phyloP scores from a whole-genome alignment of 768 basidiomycete genomes.

The Galerina sulciceps region DNA sequence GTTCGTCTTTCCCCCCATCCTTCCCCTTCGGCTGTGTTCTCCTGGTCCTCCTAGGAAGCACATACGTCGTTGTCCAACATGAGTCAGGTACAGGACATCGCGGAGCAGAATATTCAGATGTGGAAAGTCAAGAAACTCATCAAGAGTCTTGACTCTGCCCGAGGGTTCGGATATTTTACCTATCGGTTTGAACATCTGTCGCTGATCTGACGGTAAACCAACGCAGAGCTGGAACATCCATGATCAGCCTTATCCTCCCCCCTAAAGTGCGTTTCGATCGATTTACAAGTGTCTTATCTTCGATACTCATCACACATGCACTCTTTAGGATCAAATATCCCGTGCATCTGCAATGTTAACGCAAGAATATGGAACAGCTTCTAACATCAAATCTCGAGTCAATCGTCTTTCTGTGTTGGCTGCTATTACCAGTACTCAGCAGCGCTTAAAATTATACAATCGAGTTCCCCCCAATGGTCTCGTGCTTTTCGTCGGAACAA shows the following conservation, averaged over 20 bases:
- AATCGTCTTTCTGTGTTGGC: constrained; percentile 97
- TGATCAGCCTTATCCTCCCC: constrained; percentile 98
- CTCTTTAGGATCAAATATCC: constrained; percentile 85
- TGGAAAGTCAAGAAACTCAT: constrained; percentile 99
- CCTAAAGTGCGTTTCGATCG: constrained; percentile 68
- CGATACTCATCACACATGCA: constrained; percentile 6
- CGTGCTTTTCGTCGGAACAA: constrained; percentile 97
- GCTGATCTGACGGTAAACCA: constrained; percentile 26
- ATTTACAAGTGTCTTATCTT: constrained; percentile 4
- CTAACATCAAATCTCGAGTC: constrained; percentile 99
- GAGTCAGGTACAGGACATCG: constrained; percentile 69
- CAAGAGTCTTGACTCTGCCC: constrained; percentile 93
- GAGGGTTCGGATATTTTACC: constrained; percentile 59
- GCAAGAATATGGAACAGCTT: constrained; percentile 98
- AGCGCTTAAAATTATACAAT: constrained; percentile 95
- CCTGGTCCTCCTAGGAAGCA: constrained; percentile 33
- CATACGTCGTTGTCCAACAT: constrained; percentile 53
- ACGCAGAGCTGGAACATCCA: constrained; percentile 89
- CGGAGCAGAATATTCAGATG: constrained; percentile 97
- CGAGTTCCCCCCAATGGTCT: constrained; percentile 96
- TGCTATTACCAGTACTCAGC: constrained; percentile 98
- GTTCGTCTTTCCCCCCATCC: constrained; percentile 23
- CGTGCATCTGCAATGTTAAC: constrained; percentile 95
- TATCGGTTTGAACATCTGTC: constrained; percentile 2
- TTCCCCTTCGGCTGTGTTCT: constrained; percentile 28